These are phyloP conservation scores for Schizophyllum commune DNA, from an alignment of 1,284 basidiomycete species.

Conservation along the genomic window DNA sequence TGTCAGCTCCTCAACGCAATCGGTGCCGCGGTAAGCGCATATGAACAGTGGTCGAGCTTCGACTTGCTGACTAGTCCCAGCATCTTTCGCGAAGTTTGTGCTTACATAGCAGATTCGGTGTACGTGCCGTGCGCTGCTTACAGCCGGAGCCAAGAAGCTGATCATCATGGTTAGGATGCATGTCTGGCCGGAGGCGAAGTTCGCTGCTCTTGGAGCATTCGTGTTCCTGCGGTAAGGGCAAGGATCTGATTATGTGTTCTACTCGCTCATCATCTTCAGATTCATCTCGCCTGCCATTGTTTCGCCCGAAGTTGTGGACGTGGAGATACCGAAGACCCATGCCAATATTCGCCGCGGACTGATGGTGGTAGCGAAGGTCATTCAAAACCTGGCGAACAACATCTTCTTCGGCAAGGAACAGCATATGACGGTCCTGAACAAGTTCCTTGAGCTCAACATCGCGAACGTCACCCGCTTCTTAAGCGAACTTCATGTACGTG, in stretches of 20 bases:
- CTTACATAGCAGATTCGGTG: slow-evolving; percentile 78
- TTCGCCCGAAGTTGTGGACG: slow-evolving; percentile 76
- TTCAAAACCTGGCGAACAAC: slow-evolving; percentile 90
- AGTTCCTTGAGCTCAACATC: slow-evolving; percentile 73
- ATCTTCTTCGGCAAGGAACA: slow-evolving; percentile 86
- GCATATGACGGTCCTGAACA: slow-evolving; percentile 77
- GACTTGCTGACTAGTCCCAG: slow-evolving; percentile 27
- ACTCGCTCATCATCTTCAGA: slow-evolving; percentile 25
- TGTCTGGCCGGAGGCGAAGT: slow-evolving; percentile 79
- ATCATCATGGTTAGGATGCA: slow-evolving; percentile 33
- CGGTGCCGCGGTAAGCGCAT: slow-evolving; percentile 66
- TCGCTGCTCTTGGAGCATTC: slow-evolving; percentile 84
- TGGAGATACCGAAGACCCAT: slow-evolving; percentile 61
- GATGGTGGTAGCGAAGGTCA: slow-evolving; percentile 83
- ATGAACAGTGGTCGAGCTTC: background rate
- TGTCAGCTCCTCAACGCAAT: slow-evolving; percentile 63
- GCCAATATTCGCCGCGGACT: slow-evolving; percentile 60
- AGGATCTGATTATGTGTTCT: background rate
- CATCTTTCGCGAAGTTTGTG: slow-evolving; percentile 83
- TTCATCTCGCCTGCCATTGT: slow-evolving; percentile 85
- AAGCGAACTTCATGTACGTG: slow-evolving; percentile 67
- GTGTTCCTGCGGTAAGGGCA: slow-evolving; percentile 70
- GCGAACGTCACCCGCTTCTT: slow-evolving; percentile 77
- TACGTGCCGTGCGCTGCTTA: slow-evolving; percentile 32
- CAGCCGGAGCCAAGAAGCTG: slow-evolving; percentile 2